Percentiles rank a stretch among this genome's conserved stretches.
phyloP scores from a whole-genome alignment of 2,329 filamentous ascomycete genomes.

The Fusarium sp. region DNA sequence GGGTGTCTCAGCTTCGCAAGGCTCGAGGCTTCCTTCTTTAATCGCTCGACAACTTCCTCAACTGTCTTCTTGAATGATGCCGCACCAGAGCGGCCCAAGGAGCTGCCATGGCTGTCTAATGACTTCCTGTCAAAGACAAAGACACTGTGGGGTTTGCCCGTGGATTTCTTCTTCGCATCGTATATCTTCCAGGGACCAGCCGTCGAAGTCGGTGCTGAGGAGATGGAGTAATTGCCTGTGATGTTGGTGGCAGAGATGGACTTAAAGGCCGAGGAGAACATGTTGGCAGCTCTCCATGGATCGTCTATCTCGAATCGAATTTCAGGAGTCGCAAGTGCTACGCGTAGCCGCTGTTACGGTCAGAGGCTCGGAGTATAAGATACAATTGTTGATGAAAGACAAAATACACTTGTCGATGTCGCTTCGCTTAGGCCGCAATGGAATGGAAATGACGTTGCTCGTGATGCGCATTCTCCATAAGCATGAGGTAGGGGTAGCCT shows the following conservation, averaged over 20 bases:
- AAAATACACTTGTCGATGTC: slow-evolving; percentile 11
- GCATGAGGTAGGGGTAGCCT: slow-evolving; percentile 27
- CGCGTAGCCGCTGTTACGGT: slow-evolving; percentile 10
- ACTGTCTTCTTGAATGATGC: slow-evolving; percentile 82
- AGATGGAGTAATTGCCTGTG: slow-evolving; percentile 88
- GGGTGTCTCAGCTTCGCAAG: slow-evolving; percentile 91
- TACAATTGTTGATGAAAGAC: neutral
- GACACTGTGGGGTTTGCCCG: slow-evolving; percentile 87
- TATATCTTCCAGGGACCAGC: slow-evolving; percentile 98
- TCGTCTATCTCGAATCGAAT: slow-evolving; percentile 47
- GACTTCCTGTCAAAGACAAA: slow-evolving; percentile 95
- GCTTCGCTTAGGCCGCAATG: slow-evolving; percentile 28
- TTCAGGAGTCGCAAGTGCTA: neutral
- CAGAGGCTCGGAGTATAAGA: slow-evolving; percentile 1
- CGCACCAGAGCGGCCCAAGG: slow-evolving; percentile 61
- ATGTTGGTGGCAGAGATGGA: slow-evolving; percentile 93
- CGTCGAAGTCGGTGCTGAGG: slow-evolving; percentile 78
- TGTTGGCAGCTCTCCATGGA: slow-evolving; percentile 57
- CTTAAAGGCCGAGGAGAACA: slow-evolving; percentile 96
- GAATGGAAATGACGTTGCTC: slow-evolving; percentile 39
- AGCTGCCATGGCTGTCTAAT: slow-evolving; percentile 71
- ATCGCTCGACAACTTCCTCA: slow-evolving; percentile 89
- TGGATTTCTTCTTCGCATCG: slow-evolving; percentile 97
- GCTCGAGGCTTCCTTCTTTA: slow-evolving; percentile 92
- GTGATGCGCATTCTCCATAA: slow-evolving; percentile 37